These are phyloP conservation scores for Vitis amurensis DNA, from an alignment of 164 flowering plant genomes.

Conservation along the genomic window DNA sequence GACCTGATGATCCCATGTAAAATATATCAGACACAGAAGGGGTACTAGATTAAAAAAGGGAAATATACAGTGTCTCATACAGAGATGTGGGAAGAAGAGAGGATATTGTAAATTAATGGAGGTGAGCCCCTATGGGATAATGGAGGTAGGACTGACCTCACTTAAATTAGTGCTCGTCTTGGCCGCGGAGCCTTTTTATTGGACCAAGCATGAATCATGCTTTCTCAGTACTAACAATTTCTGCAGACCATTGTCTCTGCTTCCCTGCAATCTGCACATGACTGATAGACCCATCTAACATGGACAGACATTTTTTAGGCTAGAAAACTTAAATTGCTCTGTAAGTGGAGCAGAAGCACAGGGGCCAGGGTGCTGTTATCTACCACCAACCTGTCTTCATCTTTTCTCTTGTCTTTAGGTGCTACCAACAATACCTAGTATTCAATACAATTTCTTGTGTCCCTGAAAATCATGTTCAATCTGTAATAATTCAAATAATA, in stretches of 20 bases:
- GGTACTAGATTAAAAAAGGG: neutral
- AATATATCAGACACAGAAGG: neutral
- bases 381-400: neutral
- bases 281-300: slow-evolving; percentile 15
- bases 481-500: too few relatives aligned
- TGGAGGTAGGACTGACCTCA: slow-evolving; percentile 3
- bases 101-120: slow-evolving; percentile 25
- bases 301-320: neutral
- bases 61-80: slow-evolving; percentile 2
- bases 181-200: slow-evolving; percentile 25
- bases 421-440: neutral
- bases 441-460: neutral
- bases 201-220: slow-evolving; percentile 18
- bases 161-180: slow-evolving; percentile 11
- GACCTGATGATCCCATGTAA: slow-evolving; percentile 8
- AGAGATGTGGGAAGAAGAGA: slow-evolving; percentile 22
- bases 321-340: neutral
- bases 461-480: too few relatives aligned
- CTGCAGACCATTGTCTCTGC: slow-evolving; percentile 18
- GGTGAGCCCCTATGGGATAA: slow-evolving; percentile 7
- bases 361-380: slow-evolving; percentile 12
- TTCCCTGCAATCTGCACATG: slow-evolving; percentile 29
- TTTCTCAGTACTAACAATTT: slow-evolving; percentile 4
- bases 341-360: slow-evolving; percentile 3
- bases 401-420: slow-evolving; percentile 1